A percentile compares a stretch with the other conserved stretches of the same genome.
phyloP scores from a whole-genome alignment of 1,139 yeast genomes.

The Diutina sp. region DNA sequence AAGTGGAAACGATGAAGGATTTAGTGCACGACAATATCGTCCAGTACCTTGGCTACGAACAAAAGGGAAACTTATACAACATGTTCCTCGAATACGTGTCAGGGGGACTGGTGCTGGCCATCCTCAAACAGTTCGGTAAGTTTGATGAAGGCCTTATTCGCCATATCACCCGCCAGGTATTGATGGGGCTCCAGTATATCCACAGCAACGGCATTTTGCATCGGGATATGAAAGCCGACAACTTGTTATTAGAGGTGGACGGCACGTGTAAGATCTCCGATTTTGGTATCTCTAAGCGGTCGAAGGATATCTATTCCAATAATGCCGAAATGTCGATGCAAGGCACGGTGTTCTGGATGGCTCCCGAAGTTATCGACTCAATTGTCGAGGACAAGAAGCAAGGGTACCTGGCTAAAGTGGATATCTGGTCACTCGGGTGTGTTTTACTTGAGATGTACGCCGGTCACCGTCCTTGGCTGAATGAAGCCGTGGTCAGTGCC shows the following conservation, averaged over 20 bases:
- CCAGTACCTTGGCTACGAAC: constrained; percentile 89
- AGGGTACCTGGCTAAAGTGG: constrained; percentile 94
- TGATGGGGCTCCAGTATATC: constrained; percentile 72
- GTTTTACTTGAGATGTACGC: constrained; percentile 93
- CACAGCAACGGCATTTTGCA: constrained; percentile 85
- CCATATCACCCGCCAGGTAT: constrained; percentile 67
- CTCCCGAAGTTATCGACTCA: constrained; percentile 91
- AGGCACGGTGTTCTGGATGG: constrained; percentile 99
- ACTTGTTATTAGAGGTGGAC: constrained; percentile 73
- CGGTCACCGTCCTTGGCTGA: constrained; percentile 76
- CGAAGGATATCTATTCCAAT: constrained; percentile 78
- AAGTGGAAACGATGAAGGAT: constrained; percentile 90
- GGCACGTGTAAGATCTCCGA: constrained; percentile 96
- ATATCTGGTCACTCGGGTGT: constrained; percentile 90
- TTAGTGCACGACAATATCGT: constrained; percentile 90
- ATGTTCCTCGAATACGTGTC: constrained; percentile 91
- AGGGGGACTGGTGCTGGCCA: constrained; percentile 91
- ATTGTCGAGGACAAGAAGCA: constrained; percentile 66
- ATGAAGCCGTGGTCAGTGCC: constrained; percentile 68
- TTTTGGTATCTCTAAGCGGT: constrained; percentile 88
- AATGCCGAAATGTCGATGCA: constrained; percentile 90
- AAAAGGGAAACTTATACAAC: constrained; percentile 62
- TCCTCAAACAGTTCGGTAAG: constrained; percentile 71
- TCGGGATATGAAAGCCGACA: constrained; percentile 94
- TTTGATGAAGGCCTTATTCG: constrained; percentile 71